Base-by-base conservation (phyloP, 2,329 filamentous ascomycete species). In the Phaeomoniella chlamydospora region DNA sequence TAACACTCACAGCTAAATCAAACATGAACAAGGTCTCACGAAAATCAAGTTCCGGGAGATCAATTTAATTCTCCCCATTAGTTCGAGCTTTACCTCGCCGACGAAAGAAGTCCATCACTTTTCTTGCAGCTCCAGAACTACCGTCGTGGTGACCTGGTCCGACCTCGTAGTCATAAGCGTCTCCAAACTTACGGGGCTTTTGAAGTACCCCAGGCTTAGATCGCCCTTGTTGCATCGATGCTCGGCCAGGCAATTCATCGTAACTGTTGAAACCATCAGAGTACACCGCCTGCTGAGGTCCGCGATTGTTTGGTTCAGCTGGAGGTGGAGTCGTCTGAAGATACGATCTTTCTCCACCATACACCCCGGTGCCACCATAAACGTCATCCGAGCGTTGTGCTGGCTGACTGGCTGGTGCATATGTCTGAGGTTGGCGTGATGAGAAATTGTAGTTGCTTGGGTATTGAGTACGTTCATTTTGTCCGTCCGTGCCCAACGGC, bases 61-160 rank as follows among this genome's bases (percentile, higher is more conserved):
- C n/a, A 32, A 13, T 32, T 13, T 16, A 32, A 32, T 32, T 18
- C 16, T 34, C 9, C n/a, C 13, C 32, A 17, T 17, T 18, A 13
- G 68, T 72, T 51, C 80, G 68, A 47, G 78, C 83, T 61, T 80
- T 85, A 38, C 82, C 84, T 54, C 87, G 74, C 55, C 87, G 72
- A 48, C 90, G 72, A 67, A 98, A 98, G 59, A 96, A 94, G 61
- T 98, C 88, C 87, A 98, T 96, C 29, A 98, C 90, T 53, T 85
- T 77, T 55, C 87, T 80, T 11, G 87, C 86, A 3, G 86, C 82
- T 38, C 84, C 84, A 44, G 78, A 88, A 56, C 82, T 92, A 31
- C 88, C 88, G 18, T 77, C 77, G 50, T 86, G 77, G 36, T 77
- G 73, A 34, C 74, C 71, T 15, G 52, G 50, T 30, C 61, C 56